Conservation (phyloP, 2,329 filamentous ascomycete genomes). For the Colletotrichum spaethianum region DNA sequence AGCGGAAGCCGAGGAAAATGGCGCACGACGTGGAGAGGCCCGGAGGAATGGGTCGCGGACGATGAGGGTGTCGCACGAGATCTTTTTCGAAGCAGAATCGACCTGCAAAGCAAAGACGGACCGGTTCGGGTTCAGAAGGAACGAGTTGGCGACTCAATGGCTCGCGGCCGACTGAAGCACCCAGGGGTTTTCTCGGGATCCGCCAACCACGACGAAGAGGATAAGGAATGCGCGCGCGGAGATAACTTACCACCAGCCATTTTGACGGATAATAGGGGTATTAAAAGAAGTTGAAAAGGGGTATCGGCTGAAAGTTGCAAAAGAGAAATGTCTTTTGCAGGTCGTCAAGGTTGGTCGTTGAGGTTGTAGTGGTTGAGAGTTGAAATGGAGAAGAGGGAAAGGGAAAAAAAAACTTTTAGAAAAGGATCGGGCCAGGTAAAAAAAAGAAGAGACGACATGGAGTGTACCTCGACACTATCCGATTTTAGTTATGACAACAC, state of each 20-base stretch:
- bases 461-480: conserved; percentile 45
- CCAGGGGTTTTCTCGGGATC: conserved; percentile 12
- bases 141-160: conserved; percentile 33
- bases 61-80: not conserved
- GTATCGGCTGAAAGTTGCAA: conserved; percentile 45
- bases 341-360: conserved; percentile 35
- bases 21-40: conserved; percentile 45
- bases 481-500: conserved; percentile 59
- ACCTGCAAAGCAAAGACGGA: not conserved
- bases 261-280: conserved; percentile 47
- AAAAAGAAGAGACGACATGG: conserved; percentile 45
- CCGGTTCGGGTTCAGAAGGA: not conserved
- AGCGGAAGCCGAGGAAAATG: conserved; percentile 49
- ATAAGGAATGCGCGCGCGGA: conserved; percentile 1
- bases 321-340: conserved; percentile 42
- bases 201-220: conserved; percentile 28
- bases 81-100: not conserved
- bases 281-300: conserved; percentile 41
- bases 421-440: conserved; percentile 44
- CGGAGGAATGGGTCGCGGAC: not conserved
- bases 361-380: conserved; percentile 24
- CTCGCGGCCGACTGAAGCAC: conserved; percentile 3
- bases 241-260: conserved; percentile 62
- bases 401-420: conserved; percentile 43
- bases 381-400: conserved; percentile 20